Evolutionary conservation across 192 early-diverging fungal genomes (phyloP).

Genomic region (Spizellomyces sp.): DNA sequence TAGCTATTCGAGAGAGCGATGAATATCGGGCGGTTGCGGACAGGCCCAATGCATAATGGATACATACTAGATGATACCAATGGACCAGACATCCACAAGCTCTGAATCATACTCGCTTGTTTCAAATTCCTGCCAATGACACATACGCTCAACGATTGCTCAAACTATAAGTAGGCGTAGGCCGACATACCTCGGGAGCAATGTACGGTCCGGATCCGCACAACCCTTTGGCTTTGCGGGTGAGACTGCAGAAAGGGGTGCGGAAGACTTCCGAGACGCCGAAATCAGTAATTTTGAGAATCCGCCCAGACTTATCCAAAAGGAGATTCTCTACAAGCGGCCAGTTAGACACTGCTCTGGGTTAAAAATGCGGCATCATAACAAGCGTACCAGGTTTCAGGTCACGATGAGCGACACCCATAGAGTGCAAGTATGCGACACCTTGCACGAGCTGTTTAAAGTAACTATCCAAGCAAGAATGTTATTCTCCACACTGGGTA

Average conservation of each 20-base stretch:
- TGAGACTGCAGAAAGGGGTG: constrained; percentile 76
- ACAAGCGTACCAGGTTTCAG: constrained; percentile 63
- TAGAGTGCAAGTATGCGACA: constrained; percentile 85
- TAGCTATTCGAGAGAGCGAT: constrained; percentile 37
- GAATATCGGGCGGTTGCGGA: not conserved
- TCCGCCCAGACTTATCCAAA: constrained; percentile 70
- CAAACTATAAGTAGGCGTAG: too few relatives aligned
- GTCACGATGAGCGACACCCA: constrained; percentile 97
- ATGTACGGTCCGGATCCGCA: constrained; percentile 97
- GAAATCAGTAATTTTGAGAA: constrained; percentile 98
- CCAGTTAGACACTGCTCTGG: constrained; percentile 6
- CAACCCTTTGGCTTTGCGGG: constrained; percentile 83
- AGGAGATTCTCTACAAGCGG: constrained; percentile 75
- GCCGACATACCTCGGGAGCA: constrained; percentile 67
- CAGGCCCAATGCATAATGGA: constrained; percentile 46
- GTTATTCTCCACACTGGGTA: not conserved
- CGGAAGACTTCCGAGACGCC: constrained; percentile 96
- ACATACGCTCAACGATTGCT: too few relatives aligned
- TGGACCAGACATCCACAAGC: constrained; percentile 91
- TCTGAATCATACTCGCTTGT: constrained; percentile 86
- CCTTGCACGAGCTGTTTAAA: constrained; percentile 92
- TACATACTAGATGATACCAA: constrained; percentile 89
- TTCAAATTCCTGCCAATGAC: constrained; percentile 45
- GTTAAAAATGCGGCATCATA: constrained; percentile 35
- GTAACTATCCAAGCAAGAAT: constrained; percentile 62